phyloP scores from a whole-genome alignment of 768 basidiomycete genomes.

The Galerina marginata region DNA sequence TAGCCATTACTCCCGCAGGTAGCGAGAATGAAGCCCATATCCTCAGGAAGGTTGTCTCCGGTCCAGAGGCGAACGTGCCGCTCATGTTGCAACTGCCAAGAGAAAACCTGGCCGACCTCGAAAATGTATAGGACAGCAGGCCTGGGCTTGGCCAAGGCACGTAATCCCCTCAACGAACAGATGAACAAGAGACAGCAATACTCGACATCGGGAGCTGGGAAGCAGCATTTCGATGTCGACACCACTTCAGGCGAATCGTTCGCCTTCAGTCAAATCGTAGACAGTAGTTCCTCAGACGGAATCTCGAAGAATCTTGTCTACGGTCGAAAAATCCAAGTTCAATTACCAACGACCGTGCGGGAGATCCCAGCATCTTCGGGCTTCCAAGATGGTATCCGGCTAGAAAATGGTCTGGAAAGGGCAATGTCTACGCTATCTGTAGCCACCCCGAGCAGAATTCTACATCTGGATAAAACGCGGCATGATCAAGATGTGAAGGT shows the following conservation, averaged over 20 bases:
- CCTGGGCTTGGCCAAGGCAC: too few relatives aligned
- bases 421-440: constrained; percentile 13
- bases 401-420: not conserved
- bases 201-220: not conserved
- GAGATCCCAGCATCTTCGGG: too few relatives aligned
- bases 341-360: too few relatives aligned
- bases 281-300: too few relatives aligned
- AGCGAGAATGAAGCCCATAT: not conserved
- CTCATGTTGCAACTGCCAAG: constrained; percentile 6
- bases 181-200: not conserved
- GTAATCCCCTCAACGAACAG: not conserved
- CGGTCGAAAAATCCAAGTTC: too few relatives aligned
- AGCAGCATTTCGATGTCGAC: too few relatives aligned
- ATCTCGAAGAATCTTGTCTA: too few relatives aligned
- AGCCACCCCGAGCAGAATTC: constrained; percentile 2
- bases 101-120: constrained; percentile 17
- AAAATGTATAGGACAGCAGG: not conserved
- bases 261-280: too few relatives aligned
- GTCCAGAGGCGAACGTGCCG: not conserved
- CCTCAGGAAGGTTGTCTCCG: not conserved
- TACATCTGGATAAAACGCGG: not conserved
- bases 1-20: not conserved
- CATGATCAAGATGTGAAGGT: constrained; percentile 11
- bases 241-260: too few relatives aligned
- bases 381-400: too few relatives aligned